Evolutionary conservation across 2,329 filamentous ascomycete species (phyloP), one percentile per base, ranked within the genome.

Genomic region (Trichothecium roseum): DNA sequence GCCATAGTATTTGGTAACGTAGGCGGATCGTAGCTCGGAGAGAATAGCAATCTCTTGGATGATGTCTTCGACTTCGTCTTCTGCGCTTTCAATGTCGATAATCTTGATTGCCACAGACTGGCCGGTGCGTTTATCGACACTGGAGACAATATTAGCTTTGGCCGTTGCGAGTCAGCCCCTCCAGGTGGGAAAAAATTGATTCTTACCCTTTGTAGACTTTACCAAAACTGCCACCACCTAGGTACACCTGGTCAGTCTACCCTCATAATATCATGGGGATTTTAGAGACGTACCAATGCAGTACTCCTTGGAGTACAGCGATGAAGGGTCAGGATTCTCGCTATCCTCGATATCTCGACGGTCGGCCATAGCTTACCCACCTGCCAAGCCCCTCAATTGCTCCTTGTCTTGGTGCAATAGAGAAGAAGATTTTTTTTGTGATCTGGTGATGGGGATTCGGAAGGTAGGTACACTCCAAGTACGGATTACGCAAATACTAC

Each of bases 41-140:
- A 98, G 72, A 50, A 98, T 96, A 46, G 89, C 87, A 48, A 98
- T 96, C 63, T 98, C 91, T 57, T 94, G 87, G 57, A 96, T 95
- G 50, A 98, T 98, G 62, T 98, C 91, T 65, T 96, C 91, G 48
- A 98, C 89, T 63, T 98, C 91, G 59, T 98, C 91, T 62, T 98
- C 91, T 52, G 91, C 91, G 64, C 91, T 95, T 62, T 98, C 91
- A 46, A 98, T 91, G 53, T 98, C 91, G 57, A 98, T 96, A 51
- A 98, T 73, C 62, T 98, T 98, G 68, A 98, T 98, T 18, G 91
- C 91, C 34, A 98, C 91, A 10, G 89, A 81, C 53, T 94, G 83
- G 27, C 91, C 91, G 14, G 83, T 94, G 35, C 85, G 78, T 54
- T 91, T 94, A 64, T 96, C 89, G 45, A 96, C 85, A 40, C 84